Evolutionary conservation across 1,284 basidiomycete genomes (phyloP).

Genomic region (Ceratobasidium sp.): DNA sequence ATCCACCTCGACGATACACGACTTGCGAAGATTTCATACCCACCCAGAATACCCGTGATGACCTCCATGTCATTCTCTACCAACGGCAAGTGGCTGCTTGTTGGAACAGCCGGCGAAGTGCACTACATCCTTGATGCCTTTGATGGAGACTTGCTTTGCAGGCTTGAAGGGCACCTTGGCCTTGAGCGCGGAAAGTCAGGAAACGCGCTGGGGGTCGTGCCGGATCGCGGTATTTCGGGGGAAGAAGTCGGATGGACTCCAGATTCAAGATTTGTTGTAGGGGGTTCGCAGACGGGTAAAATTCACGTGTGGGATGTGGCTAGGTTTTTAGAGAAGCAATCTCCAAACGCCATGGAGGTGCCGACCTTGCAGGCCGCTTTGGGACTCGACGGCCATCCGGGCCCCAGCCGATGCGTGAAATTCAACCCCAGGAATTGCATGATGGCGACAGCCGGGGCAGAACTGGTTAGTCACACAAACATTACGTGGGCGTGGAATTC

Average conservation of each 20-base stretch:
- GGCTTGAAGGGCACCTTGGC: conserved; percentile 84
- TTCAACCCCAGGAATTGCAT: conserved; percentile 92
- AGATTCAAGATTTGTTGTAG: conserved; percentile 86
- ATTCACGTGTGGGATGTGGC: conserved; percentile 79
- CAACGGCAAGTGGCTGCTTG: conserved; percentile 88
- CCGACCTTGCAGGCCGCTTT: conserved; percentile 49
- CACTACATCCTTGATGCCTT: conserved; percentile 95
- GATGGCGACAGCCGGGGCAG: conserved; percentile 86
- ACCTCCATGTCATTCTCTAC: conserved; percentile 92
- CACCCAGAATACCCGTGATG: conserved; percentile 89
- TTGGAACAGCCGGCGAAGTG: conserved; percentile 91
- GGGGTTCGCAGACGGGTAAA: conserved; percentile 84
- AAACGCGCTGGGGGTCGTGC: conserved; percentile 66
- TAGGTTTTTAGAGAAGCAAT: conserved; percentile 52
- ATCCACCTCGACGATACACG: conserved; percentile 85
- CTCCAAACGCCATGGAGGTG: conserved; percentile 32
- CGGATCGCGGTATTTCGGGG: conserved; percentile 80
- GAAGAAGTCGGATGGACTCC: conserved; percentile 94
- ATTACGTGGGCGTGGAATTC: neutral
- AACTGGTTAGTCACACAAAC: conserved; percentile 70
- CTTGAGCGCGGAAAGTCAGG: conserved; percentile 73
- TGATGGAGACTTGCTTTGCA: conserved; percentile 81
- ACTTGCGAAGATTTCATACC: conserved; percentile 75
- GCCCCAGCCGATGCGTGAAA: conserved; percentile 83
- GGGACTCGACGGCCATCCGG: conserved; percentile 76